Evolutionary conservation across 495 filamentous ascomycete species (phyloP), one percentile per base, ranked within the genome.

Genomic region (Amniculicola lignicola): DNA sequence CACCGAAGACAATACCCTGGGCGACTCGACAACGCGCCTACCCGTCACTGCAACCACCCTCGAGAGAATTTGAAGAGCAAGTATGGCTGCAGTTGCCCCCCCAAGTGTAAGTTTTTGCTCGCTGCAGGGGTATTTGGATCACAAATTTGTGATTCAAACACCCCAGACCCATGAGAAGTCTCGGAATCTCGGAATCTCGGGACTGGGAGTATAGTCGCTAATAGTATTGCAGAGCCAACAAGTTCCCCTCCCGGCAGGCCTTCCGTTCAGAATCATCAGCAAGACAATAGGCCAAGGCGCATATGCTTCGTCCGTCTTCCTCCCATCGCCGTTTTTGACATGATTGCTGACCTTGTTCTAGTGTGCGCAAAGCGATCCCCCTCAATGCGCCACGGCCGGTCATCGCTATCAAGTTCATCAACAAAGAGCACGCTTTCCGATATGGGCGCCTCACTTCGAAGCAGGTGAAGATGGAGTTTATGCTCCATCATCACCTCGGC

Each of bases 331-430:
- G n/a, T n/a, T n/a, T n/a, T n/a, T n/a, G n/a, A n/a, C n/a, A n/a
- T n/a, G n/a, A n/a, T n/a, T n/a, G n/a, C n/a, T n/a, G n/a, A 35
- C 3, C 22, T n/a, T 36, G 6, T 7, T 37, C 1, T 67, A 97
- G 92, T 59, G 92, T 98, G 65, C 95, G 95, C 71, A 98, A 96
- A 76, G 93, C 92, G 24, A 80, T 80, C 47, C 90, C 90, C 14
- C 70, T 84, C 23, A 74, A 86, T 56, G 69, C 79, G 15, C 70
- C 81, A 12, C 79, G 78, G 24, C 89, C 90, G 2, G 74, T 97
- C 64, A 96, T 99, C 71, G 93, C 93, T 6, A 89, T 96, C 68
- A 99, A 99, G 73, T 89, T 97, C 72, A 96, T 99, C 67, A 89
- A 97, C 75, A 97, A 97, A 73, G 86, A 86, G 51, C 93, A 95